Evolutionary conservation across 2,329 filamentous ascomycete species (phyloP), one percentile per base, ranked within the genome.

Genomic region (Penicillium sp.): DNA sequence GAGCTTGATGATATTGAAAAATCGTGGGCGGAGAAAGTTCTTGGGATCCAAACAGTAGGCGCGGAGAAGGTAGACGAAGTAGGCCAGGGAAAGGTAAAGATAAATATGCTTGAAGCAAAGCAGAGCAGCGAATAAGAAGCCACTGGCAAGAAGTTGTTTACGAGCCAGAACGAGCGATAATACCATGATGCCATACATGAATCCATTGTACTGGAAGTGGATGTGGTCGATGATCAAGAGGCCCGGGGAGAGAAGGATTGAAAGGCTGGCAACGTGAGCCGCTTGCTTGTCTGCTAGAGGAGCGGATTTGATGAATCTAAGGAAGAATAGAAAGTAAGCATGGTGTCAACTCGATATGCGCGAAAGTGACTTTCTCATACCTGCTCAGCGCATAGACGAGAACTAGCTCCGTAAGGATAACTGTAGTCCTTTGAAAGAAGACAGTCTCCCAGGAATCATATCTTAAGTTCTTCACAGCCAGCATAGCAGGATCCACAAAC

Each of bases 101-200:
- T 98, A 97, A 68, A 99, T 98, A 77, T 99, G 95, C 81, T 99
- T 99, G 80, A 98, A 87, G 80, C 94, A 98, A 56, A 99, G 79
- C 52, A 99, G 81, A 1, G 85, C 84, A 2, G 94, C 93, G 76
- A 98, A 99, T 6, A 93, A 78, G 1, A 96, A 80, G 0, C 93
- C 95, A 68, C 93, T 95, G 49, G 83, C 81, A 13, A 98, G 83
- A 37, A 95, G 81, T 0, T 85, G 87, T 69, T 89, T 87, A 54
- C 92, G 88, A 6, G 93, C 92, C 61, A 96, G 80, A 1, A 96
- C 90, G 52, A 99, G 84, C 2, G 95, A 98, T 57, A 94, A 83
- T 40, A 98, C 85, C 54, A 99, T 82, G 46, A 98, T 81, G 40
- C 95, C 95, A 75, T 98, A 99, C 79, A 99, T 87, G 79, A 93